Evolutionary conservation across 1,284 basidiomycete genomes (phyloP).

Genomic region (Cutaneotrichosporon sp.): DNA sequence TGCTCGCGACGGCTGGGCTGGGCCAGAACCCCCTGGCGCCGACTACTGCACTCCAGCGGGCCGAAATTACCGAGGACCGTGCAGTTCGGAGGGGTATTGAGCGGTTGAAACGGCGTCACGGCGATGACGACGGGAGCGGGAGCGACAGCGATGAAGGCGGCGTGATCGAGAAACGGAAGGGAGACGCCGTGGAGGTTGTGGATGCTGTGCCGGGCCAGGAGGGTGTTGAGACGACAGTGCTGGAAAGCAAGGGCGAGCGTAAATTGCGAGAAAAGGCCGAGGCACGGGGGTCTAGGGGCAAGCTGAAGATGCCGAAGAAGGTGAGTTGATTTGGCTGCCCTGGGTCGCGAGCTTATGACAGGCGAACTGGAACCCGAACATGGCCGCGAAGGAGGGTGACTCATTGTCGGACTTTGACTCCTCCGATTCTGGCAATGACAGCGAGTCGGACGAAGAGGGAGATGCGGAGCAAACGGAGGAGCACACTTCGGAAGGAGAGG

Average conservation of each 20-base stretch:
- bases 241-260: conserved; percentile 29
- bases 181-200: conserved; percentile 60
- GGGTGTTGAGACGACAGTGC: conserved; percentile 47
- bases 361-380: conserved; percentile 42
- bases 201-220: conserved; percentile 55
- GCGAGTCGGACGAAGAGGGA: conserved; percentile 12
- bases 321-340: conserved; percentile 32
- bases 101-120: conserved; percentile 54
- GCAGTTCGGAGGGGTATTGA: conserved; percentile 64
- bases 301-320: conserved; percentile 31
- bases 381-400: conserved; percentile 18
- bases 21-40: conserved; percentile 45
- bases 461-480: conserved; percentile 9
- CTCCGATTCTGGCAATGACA: conserved; percentile 43
- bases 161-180: conserved; percentile 53
- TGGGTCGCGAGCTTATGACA: conserved; percentile 8
- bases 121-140: conserved; percentile 58
- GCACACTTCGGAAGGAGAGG: background rate
- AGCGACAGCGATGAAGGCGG: conserved; percentile 51
- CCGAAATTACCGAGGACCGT: conserved; percentile 70
- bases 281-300: conserved; percentile 15
- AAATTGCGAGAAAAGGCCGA: conserved; percentile 21
- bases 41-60: conserved; percentile 54
- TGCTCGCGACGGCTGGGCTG: conserved; percentile 33
- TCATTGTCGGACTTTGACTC: conserved; percentile 47